Conservation (phyloP, 148 eudicot genomes). For the Rhododendron molle region DNA sequence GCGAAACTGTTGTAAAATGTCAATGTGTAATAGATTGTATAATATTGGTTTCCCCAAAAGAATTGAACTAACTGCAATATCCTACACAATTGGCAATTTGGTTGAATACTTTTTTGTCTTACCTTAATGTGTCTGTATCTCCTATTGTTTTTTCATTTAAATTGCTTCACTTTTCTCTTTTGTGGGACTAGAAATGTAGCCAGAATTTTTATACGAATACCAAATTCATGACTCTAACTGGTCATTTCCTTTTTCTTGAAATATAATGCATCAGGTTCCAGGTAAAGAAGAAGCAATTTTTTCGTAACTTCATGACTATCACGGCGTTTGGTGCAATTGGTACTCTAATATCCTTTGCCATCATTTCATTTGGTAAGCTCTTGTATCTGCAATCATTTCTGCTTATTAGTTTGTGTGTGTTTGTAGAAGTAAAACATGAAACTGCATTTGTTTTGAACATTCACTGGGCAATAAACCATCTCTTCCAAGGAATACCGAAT, state of each 20-base stretch:
- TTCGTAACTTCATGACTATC: constrained; percentile 75
- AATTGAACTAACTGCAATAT: neutral
- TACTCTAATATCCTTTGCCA: constrained; percentile 61
- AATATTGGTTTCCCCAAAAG: neutral
- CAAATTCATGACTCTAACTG: neutral
- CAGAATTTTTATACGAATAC: neutral
- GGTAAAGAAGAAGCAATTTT: constrained; percentile 81
- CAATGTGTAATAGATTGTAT: neutral
- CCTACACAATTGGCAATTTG: neutral
- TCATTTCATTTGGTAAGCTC: constrained; percentile 65
- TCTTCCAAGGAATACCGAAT: neutral
- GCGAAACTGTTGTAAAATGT: neutral
- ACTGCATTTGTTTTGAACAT: neutral
- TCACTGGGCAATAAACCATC: neutral
- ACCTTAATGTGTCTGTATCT: no score
- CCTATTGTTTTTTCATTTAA: neutral
- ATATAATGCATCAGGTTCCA: constrained; percentile 55
- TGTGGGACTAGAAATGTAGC: neutral
- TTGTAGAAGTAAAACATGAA: neutral
- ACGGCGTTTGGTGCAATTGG: constrained; percentile 71
- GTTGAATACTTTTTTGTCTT: neutral
- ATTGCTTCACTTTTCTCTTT: neutral
- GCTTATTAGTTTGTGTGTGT: neutral
- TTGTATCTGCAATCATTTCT: neutral
- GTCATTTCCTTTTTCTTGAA: neutral